Evolutionary conservation across 768 basidiomycete genomes (phyloP).

Genomic region (Rhizopogon sp.): DNA sequence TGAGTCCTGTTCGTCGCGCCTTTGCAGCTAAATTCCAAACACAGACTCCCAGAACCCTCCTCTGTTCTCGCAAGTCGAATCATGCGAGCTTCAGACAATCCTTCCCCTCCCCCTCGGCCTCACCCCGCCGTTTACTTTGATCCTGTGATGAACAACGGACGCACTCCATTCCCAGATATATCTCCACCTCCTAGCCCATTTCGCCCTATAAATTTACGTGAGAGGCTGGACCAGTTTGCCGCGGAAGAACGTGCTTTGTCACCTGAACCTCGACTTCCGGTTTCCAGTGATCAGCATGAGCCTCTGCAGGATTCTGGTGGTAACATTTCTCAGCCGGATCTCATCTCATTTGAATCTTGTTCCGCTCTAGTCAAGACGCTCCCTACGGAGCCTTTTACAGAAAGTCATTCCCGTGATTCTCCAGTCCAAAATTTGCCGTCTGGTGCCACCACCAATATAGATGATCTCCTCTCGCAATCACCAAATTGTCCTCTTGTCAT

Average conservation of each 20-base stretch:
- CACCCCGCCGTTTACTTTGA: constrained; percentile 10
- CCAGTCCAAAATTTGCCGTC: constrained; percentile 10
- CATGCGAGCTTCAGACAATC: constrained; percentile 67
- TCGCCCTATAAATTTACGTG: constrained; percentile 26
- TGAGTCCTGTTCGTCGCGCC: constrained; percentile 13
- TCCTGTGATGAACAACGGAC: constrained; percentile 12
- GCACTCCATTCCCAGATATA: constrained; percentile 9
- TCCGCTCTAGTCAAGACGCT: constrained; percentile 18
- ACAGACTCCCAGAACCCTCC: constrained; percentile 49
- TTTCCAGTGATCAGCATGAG: background rate
- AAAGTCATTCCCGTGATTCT: background rate
- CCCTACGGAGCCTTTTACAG: background rate
- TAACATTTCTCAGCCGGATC: constrained; percentile 21
- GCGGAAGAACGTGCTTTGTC: constrained; percentile 1
- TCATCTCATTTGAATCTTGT: constrained; percentile 41
- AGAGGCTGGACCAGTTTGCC: constrained; percentile 18
- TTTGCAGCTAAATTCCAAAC: constrained; percentile 7
- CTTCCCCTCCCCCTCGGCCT: constrained; percentile 56
- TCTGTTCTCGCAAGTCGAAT: constrained; percentile 63
- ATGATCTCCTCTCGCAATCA: constrained; percentile 20
- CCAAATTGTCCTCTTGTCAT: constrained; percentile 6
- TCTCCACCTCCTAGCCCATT: constrained; percentile 26
- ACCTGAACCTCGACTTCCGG: background rate
- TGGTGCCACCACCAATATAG: constrained; percentile 6
- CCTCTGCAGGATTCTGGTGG: background rate